Evolutionary conservation across 2,329 filamentous ascomycete species (phyloP).

Genomic region (Beauveria australis): DNA sequence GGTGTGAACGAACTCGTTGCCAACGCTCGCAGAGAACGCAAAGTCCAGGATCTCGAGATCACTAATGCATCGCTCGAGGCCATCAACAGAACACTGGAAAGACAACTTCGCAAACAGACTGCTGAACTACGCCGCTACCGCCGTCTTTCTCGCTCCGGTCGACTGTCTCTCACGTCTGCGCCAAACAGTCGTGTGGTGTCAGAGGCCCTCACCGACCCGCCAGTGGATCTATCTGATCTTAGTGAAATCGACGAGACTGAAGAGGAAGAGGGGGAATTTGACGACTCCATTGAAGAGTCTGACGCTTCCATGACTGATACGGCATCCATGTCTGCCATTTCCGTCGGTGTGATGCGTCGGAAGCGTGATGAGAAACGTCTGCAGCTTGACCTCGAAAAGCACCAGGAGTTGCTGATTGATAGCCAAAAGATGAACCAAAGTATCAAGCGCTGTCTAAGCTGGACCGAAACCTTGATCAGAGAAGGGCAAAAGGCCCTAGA

Average conservation of each 20-base stretch:
- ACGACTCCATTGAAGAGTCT: slow-evolving; percentile 45
- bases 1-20: slow-evolving; percentile 68
- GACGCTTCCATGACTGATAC: slow-evolving; percentile 36
- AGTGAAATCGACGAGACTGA: slow-evolving; percentile 38
- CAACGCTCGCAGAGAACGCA: slow-evolving; percentile 85
- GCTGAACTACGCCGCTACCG: slow-evolving; percentile 78
- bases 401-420: slow-evolving; percentile 80
- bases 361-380: slow-evolving; percentile 73
- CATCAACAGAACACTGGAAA: slow-evolving; percentile 88
- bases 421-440: slow-evolving; percentile 95
- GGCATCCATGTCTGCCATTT: slow-evolving; percentile 23
- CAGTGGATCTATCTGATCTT: slow-evolving; percentile 40
- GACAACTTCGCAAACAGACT: slow-evolving; percentile 85
- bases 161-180: slow-evolving; percentile 53
- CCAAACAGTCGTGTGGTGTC: slow-evolving; percentile 38
- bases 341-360: slow-evolving; percentile 45
- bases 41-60: slow-evolving; percentile 93
- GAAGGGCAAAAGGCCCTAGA: slow-evolving; percentile 82
- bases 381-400: slow-evolving; percentile 77
- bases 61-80: slow-evolving; percentile 91
- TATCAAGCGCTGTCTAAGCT: slow-evolving; percentile 78
- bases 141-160: slow-evolving; percentile 74
- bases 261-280: slow-evolving; percentile 37
- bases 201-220: slow-evolving; percentile 34
- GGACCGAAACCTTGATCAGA: slow-evolving; percentile 83